Evolutionary conservation across 805 yeast species (phyloP), one percentile per base, ranked within the genome.

Genomic region (Saccharomycopsis fermentans): DNA sequence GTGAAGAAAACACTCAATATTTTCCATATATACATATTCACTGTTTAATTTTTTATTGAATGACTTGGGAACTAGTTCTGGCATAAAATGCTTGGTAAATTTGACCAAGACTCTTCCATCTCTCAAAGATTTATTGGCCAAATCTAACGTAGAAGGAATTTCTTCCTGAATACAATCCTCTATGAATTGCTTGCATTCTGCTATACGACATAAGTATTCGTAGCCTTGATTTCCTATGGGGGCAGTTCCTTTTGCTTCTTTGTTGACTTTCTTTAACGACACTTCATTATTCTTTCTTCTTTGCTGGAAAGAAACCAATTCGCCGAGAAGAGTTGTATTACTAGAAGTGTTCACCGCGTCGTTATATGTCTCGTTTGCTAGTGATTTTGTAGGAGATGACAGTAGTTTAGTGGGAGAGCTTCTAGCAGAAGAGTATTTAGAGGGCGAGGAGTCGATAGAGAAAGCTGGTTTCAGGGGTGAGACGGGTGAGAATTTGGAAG

Each of bases 21-120:
- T 94, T 68, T 94, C 97, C 0, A 96, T 89, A 69, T 90, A 96
- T 62, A 88, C 83, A 74, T 89, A 94, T 68, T 89, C 91, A 47
- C 91, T 75, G 63, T 74, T 87, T 14, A 55, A 53, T 32, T 54
- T 36, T 64, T 78, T 78, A 55, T 81, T 82, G 65, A 79, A 73
- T 39, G 82, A 82, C 69, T 80, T 69, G 63, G 75, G 74, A 54
- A 83, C 83, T 56, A 80, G 73, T 0, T 81, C 77, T 0, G 97
- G 92, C 53, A 86, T 81, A 56, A 94, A 82, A 3, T 76, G 78
- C 64, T 82, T 81, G 6, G 96, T 83, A 40, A 92, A 70, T 66
- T 86, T 83, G 1, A 97, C 97, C 40, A 94, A 73, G 51, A 82
- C 75, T 1, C 90, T 90, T 63, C 99, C 99, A 71, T 94, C 86